A percentile compares a stretch with the other conserved stretches of the same genome.
Evolutionary conservation across 108 stramenopile species (phyloP).

Genomic region (Cylindrotheca fusiformis): DNA sequence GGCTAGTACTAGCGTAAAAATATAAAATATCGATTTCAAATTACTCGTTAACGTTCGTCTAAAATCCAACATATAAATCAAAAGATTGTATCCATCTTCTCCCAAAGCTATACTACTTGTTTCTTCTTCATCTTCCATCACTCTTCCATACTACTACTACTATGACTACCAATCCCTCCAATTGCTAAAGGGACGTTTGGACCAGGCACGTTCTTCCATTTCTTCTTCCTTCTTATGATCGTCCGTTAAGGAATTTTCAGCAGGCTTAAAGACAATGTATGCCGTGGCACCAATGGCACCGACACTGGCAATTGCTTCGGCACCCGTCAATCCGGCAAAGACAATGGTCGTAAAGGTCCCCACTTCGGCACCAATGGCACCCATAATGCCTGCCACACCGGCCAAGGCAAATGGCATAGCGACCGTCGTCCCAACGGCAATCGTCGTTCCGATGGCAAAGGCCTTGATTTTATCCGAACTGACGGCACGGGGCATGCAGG

Average conservation of each 20-base stretch:
- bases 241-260: constrained; percentile 20
- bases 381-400: constrained; percentile 35
- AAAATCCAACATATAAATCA: background rate
- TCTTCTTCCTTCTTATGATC: constrained; percentile 25
- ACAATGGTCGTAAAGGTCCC: constrained; percentile 30
- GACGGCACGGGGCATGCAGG: constrained; percentile 43
- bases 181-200: constrained; percentile 41
- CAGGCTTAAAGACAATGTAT: constrained; percentile 26
- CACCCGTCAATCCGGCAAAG: constrained; percentile 32
- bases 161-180: constrained; percentile 34
- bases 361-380: constrained; percentile 40
- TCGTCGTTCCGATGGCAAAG: constrained; percentile 42
- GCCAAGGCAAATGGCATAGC: constrained; percentile 58
- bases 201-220: constrained; percentile 18
- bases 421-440: constrained; percentile 47
- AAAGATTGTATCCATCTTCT: background rate
- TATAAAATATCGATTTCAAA: no score
- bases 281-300: constrained; percentile 48
- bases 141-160: background rate
- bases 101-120: no score
- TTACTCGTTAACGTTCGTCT: no score
- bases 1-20: no score
- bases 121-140: background rate
- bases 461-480: constrained; percentile 43
- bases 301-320: constrained; percentile 40